Percentiles rank a stretch among this genome's conserved stretches.
phyloP scores from a whole-genome alignment of 169 alveolate species.

The Plasmodium knowlesi region DNA sequence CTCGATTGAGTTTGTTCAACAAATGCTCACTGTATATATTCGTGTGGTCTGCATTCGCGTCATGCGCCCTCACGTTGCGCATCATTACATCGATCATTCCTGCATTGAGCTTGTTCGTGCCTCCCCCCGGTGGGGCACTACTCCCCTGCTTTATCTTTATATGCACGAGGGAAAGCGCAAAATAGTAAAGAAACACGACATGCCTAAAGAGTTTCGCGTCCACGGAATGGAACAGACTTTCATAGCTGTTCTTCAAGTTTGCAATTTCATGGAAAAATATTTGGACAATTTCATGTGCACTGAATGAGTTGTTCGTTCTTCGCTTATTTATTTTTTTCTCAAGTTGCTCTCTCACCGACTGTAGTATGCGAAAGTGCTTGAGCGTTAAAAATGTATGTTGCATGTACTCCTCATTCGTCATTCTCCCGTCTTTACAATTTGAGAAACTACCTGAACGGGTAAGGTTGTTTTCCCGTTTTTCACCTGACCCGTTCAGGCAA shows the following conservation, averaged over 20 bases:
- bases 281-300: constrained; percentile 9
- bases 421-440: background rate
- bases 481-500: background rate
- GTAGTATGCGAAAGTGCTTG: constrained; percentile 53
- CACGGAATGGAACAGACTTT: constrained; percentile 17
- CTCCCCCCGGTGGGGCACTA: no score
- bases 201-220: constrained; percentile 58
- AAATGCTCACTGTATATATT: background rate
- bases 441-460: constrained; percentile 1
- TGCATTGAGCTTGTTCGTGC: background rate
- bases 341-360: background rate
- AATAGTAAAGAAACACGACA: constrained; percentile 47
- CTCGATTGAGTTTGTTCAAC: background rate
- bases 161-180: constrained; percentile 36
- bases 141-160: constrained; percentile 35
- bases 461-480: background rate
- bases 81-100: background rate
- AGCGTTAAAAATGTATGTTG: constrained; percentile 31
- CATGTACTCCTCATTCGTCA: constrained; percentile 19
- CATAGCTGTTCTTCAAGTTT: constrained; percentile 30
- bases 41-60: background rate
- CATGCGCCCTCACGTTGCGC: background rate
- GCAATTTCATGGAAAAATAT: constrained; percentile 22
- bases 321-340: constrained; percentile 6
- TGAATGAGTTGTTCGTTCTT: background rate